Evolutionary conservation across 2,329 filamentous ascomycete species (phyloP).

Genomic region (Escovopsis weberi): DNA sequence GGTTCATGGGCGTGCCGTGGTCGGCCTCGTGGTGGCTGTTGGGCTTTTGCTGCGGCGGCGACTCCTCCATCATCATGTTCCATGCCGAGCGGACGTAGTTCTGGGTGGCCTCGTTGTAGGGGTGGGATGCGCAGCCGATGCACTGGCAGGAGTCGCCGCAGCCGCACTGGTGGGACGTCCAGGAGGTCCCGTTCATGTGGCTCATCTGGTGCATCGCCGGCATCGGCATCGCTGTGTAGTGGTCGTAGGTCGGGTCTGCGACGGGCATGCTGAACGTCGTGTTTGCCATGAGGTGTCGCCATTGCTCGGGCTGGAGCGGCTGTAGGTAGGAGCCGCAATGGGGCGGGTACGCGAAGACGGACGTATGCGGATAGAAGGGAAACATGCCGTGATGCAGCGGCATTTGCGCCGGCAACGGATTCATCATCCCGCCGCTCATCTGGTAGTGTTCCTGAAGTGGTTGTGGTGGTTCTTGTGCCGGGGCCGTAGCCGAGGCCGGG

Average conservation of each 20-base stretch:
- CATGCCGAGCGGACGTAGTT: slow-evolving; percentile 36
- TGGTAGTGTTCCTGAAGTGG: background rate
- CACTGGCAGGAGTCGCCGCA: slow-evolving; percentile 55
- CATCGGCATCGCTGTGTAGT: slow-evolving; percentile 9
- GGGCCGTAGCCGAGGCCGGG: too few species aligned
- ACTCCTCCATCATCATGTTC: slow-evolving; percentile 25
- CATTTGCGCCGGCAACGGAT: slow-evolving; percentile 21
- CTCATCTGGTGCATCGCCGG: slow-evolving; percentile 5
- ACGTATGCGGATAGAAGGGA: slow-evolving; percentile 27
- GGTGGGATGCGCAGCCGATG: slow-evolving; percentile 52
- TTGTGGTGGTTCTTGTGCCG: too few species aligned
- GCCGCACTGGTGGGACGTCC: slow-evolving; percentile 33
- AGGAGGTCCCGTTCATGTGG: slow-evolving; percentile 10
- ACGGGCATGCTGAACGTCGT: slow-evolving; percentile 22
- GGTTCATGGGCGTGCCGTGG: slow-evolving; percentile 7
- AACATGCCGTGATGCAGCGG: slow-evolving; percentile 25
- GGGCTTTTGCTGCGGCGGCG: too few species aligned
- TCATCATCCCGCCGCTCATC: slow-evolving; percentile 18
- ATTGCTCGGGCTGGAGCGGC: slow-evolving; percentile 39
- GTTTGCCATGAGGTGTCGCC: slow-evolving; percentile 31
- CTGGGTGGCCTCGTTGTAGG: slow-evolving; percentile 50
- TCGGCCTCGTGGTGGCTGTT: slow-evolving; percentile 6
- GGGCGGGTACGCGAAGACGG: slow-evolving; percentile 37
- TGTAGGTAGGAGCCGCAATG: slow-evolving; percentile 41
- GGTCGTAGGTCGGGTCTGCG: slow-evolving; percentile 14